Percentiles rank a stretch among this genome's conserved stretches.
Conservation (phyloP, 164 flowering plant genomes). For the Santalum album region DNA sequence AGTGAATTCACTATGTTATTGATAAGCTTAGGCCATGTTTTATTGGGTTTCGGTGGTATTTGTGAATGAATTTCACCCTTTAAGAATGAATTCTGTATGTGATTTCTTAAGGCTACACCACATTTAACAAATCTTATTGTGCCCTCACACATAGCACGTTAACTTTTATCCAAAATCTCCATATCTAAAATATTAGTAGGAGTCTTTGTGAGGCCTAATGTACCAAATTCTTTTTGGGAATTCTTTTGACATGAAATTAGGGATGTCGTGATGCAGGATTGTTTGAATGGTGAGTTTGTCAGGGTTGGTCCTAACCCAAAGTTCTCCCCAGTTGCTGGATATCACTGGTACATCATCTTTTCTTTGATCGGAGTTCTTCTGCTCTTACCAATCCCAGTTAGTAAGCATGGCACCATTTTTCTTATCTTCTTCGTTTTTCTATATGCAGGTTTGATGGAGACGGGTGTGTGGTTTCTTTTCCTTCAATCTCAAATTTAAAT, state of each 20-base stretch:
- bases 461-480: conserved; percentile 60
- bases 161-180: background rate
- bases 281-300: conserved; percentile 96
- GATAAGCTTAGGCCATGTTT: too few relatives aligned
- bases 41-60: too few relatives aligned
- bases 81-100: too few relatives aligned
- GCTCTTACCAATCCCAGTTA: background rate
- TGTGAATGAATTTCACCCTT: too few relatives aligned
- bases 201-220: too few relatives aligned
- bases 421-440: conserved; percentile 12
- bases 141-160: too few relatives aligned
- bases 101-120: too few relatives aligned
- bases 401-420: background rate
- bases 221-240: background rate
- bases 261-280: conserved; percentile 39
- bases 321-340: conserved; percentile 86
- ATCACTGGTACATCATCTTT: conserved; percentile 59
- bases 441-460: conserved; percentile 99
- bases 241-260: background rate
- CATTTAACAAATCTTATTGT: too few relatives aligned
- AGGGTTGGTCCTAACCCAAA: conserved; percentile 96
- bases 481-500: conserved; percentile 3
- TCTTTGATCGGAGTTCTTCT: background rate
- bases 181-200: background rate
- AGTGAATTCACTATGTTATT: too few relatives aligned